Evolutionary conservation across 2,329 filamentous ascomycete genomes (phyloP), one percentile per base, ranked within the genome.

Genomic region (Akanthomyces muscarius): DNA sequence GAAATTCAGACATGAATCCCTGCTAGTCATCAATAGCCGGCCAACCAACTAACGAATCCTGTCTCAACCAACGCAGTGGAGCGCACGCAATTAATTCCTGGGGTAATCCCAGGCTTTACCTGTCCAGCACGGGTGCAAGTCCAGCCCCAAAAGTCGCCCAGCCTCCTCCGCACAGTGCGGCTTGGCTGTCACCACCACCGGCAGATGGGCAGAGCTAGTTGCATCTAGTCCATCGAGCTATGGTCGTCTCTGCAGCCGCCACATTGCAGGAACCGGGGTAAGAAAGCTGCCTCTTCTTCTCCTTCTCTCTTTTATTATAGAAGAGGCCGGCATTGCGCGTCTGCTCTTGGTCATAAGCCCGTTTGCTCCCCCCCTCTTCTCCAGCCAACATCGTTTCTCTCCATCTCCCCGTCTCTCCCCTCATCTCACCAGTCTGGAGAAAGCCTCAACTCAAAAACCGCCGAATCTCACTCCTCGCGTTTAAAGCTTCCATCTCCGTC

Each of bases 171-270:
- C 38, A 41, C 38, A 41, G 38, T 41, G 38, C 38, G 38, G 7
- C 38, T 41, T 41, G 14, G 50, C 25, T 14, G 50, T 28, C 50
- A 53, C 33, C 33, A 36, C 25, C 30, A 7, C 38, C 13, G 14
- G 4, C 38, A 41, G 38, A 53, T 38, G 13, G 23, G 50, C 50
- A 33, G n/a, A 36, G 48, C 28, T 57, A 47, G 54, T 8, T 45
- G 28, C 42, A 58, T 58, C 55, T 54, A 33, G 54, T 57, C 30
- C 44, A 18, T 38, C 55, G 38, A 58, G 28, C 44, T 8, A 21
- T 38, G 18, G 42, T 14, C 42, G 6, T 5, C 28, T 10, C 25
- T 18, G 44, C 55, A 58, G 55, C 55, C 55, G 36, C 30, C n/a
- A 23, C 28, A 48, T 36, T 44, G n/a, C n/a, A 4, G 6, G 11